A percentile compares a stretch with the other conserved stretches of the same genome.
phyloP scores from a whole-genome alignment of 2,329 filamentous ascomycete species.

The Herpotrichia juniperi region DNA sequence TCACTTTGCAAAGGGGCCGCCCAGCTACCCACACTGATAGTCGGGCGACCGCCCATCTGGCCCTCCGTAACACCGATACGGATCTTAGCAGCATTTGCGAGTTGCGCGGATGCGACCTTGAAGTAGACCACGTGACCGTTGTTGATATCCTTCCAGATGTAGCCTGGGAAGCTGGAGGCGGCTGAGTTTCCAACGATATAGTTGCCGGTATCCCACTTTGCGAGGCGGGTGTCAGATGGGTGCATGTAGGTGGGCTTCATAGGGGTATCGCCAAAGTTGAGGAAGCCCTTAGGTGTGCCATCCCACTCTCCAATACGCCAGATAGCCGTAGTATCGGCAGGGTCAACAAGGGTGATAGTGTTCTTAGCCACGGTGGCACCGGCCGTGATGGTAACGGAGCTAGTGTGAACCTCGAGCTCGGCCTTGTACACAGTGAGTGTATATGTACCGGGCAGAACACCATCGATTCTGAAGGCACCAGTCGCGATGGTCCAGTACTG shows the following conservation, averaged over 20 bases:
- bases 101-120: slow-evolving; percentile 25
- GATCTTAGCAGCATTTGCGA: slow-evolving; percentile 27
- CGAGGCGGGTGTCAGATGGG: slow-evolving; percentile 41
- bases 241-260: slow-evolving; percentile 53
- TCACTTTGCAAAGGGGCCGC: slow-evolving; percentile 16
- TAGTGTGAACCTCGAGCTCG: slow-evolving; percentile 37
- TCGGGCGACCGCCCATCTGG: slow-evolving; percentile 22
- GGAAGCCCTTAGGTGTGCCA: slow-evolving; percentile 62
- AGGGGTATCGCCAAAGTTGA: slow-evolving; percentile 54
- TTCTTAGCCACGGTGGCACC: slow-evolving; percentile 54
- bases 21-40: slow-evolving; percentile 24
- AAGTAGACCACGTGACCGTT: slow-evolving; percentile 52
- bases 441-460: slow-evolving; percentile 69
- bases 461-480: slow-evolving; percentile 61
- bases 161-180: slow-evolving; percentile 43
- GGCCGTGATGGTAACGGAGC: slow-evolving; percentile 50
- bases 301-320: slow-evolving; percentile 70
- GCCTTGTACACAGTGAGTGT: slow-evolving; percentile 67
- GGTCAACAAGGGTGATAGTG: slow-evolving; percentile 56
- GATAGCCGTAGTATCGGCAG: slow-evolving; percentile 55
- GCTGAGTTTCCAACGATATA: slow-evolving; percentile 25
- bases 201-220: slow-evolving; percentile 28
- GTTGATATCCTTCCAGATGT: slow-evolving; percentile 52
- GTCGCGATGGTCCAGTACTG: slow-evolving; percentile 48
- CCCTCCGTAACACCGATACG: slow-evolving; percentile 29